Percentiles rank a stretch among this genome's conserved stretches.
phyloP scores from a whole-genome alignment of 2,329 filamentous ascomycete species.

The Ophiostoma sp. region DNA sequence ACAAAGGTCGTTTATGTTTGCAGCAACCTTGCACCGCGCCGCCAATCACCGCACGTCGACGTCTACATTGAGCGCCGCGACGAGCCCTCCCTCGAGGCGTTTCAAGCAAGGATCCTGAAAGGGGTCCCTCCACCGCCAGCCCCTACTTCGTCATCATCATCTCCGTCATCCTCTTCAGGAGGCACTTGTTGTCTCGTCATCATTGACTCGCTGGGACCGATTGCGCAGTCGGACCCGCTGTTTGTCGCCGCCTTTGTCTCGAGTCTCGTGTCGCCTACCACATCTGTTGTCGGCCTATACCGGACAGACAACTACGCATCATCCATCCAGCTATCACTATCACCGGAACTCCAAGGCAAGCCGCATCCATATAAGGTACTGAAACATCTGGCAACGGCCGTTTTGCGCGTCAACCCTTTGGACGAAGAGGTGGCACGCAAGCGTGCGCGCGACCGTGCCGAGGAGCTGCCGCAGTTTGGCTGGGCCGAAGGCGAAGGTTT shows the following conservation, averaged over 20 bases:
- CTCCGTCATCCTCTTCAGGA: too few relatives aligned
- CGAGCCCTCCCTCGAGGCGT: slow-evolving; percentile 50
- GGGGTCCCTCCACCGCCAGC: background rate
- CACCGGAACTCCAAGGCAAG: slow-evolving; percentile 46
- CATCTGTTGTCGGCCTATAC: slow-evolving; percentile 72
- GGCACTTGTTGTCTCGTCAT: slow-evolving; percentile 58
- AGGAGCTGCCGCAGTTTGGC: slow-evolving; percentile 72
- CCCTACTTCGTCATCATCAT: background rate
- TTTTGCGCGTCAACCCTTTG: slow-evolving; percentile 68
- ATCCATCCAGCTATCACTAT: background rate
- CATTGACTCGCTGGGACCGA: slow-evolving; percentile 70
- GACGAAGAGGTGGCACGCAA: slow-evolving; percentile 68
- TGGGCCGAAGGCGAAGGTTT: slow-evolving; percentile 75
- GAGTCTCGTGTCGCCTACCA: slow-evolving; percentile 57
- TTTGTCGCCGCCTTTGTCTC: slow-evolving; percentile 65
- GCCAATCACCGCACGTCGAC: slow-evolving; percentile 59
- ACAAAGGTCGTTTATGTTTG: slow-evolving; percentile 62
- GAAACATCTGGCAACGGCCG: slow-evolving; percentile 79
- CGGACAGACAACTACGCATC: slow-evolving; percentile 56
- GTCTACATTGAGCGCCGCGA: slow-evolving; percentile 59
- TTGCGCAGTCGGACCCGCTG: slow-evolving; percentile 50
- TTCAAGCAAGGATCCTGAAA: slow-evolving; percentile 55
- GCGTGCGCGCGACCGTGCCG: slow-evolving; percentile 67
- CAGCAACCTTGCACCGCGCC: slow-evolving; percentile 59
- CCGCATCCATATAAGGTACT: slow-evolving; percentile 68